These are phyloP conservation scores for Populus pruinosa DNA, from an alignment of 345 rosid species.

Conservation along the genomic window DNA sequence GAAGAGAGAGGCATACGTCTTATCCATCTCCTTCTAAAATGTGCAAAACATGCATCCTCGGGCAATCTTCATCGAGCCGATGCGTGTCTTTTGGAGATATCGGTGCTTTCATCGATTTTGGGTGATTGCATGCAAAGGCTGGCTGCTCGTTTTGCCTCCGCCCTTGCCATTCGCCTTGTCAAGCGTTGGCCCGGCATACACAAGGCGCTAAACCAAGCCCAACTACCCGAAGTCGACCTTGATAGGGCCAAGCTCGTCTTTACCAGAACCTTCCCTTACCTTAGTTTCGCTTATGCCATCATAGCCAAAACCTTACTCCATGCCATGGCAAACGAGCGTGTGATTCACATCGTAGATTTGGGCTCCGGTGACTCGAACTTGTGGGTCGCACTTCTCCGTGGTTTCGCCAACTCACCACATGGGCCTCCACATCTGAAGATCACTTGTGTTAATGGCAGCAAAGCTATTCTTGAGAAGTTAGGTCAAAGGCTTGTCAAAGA, in stretches of 20 bases:
- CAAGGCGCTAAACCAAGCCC: conserved; percentile 32
- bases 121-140: conserved; percentile 57
- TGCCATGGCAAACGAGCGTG: conserved; percentile 23
- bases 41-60: conserved; percentile 42
- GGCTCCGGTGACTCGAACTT: conserved; percentile 38
- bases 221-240: background rate
- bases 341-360: conserved; percentile 45
- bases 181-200: conserved; percentile 52
- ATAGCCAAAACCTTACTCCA: conserved; percentile 24
- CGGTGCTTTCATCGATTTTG: conserved; percentile 36
- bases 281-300: conserved; percentile 29
- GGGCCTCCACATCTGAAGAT: conserved; percentile 41
- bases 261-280: conserved; percentile 29
- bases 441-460: conserved; percentile 27
- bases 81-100: conserved; percentile 36
- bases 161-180: conserved; percentile 42
- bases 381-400: conserved; percentile 38
- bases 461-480: conserved; percentile 28
- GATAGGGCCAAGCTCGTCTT: conserved; percentile 18
- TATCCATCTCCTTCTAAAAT: conserved; percentile 45
- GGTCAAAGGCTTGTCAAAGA: conserved; percentile 40
- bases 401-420: conserved; percentile 22
- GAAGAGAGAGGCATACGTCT: conserved; percentile 45
- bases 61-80: conserved; percentile 49
- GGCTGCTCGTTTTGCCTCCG: conserved; percentile 40